Percentiles rank a stretch among this genome's conserved stretches.
Conservation (phyloP, 176 grass and related monocot species). For the Oryza brachyantha region DNA sequence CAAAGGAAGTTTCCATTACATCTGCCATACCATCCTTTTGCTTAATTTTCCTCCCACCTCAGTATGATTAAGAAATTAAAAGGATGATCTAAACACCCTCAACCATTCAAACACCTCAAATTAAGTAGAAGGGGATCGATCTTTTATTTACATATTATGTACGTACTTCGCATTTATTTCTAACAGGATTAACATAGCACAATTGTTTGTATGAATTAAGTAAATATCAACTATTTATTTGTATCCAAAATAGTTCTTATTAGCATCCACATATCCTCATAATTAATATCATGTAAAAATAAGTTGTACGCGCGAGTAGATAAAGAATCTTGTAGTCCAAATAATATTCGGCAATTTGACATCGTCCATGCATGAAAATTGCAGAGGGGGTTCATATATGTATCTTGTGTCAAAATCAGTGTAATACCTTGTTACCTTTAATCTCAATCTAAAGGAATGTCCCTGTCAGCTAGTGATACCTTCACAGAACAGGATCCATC, state of each 20-base stretch:
- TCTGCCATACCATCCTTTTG: too few relatives aligned
- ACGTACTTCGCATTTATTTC: too few relatives aligned
- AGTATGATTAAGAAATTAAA: too few relatives aligned
- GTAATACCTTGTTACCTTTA: not conserved
- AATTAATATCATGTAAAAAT: not conserved
- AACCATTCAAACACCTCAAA: too few relatives aligned
- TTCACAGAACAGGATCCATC: not conserved
- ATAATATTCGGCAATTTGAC: not conserved
- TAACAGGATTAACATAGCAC: too few relatives aligned
- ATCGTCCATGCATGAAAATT: not conserved
- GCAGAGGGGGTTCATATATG: not conserved
- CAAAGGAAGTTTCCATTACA: too few relatives aligned
- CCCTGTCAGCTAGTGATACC: not conserved
- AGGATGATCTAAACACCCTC: too few relatives aligned
- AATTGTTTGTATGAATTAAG: too few relatives aligned
- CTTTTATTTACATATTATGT: too few relatives aligned
- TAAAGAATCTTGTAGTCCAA: not conserved
- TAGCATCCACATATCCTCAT: not conserved
- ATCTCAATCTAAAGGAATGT: not conserved
- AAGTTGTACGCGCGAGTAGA: too few relatives aligned
- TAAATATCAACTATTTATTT: not conserved
- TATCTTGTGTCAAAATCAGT: not conserved
- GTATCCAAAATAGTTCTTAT: not conserved
- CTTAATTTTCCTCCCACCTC: too few relatives aligned
- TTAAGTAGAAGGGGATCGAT: too few relatives aligned